Percentiles rank a stretch among this genome's conserved stretches.
Conservation (phyloP, 208 protist species). For the Leishmania lainsoni region DNA sequence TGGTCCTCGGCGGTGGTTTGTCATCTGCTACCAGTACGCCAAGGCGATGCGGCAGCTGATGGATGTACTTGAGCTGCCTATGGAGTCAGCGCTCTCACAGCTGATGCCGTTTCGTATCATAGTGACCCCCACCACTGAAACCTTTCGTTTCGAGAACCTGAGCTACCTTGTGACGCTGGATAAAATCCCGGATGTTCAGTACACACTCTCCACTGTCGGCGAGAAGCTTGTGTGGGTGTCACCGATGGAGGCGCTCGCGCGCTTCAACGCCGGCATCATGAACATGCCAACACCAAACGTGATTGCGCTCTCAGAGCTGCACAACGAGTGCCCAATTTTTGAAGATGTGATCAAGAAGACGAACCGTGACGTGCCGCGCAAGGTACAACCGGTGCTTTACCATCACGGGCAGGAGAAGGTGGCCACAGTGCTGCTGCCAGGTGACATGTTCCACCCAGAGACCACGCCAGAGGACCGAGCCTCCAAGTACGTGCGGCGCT, state of each 20-base stretch:
- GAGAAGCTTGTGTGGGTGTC: constrained; percentile 88
- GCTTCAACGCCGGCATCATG: constrained; percentile 90
- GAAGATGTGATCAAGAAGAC: constrained; percentile 67
- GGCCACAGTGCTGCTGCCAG: constrained; percentile 82
- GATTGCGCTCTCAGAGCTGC: constrained; percentile 79
- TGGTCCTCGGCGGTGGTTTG: constrained; percentile 76
- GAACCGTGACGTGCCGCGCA: constrained; percentile 40
- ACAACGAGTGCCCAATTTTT: constrained; percentile 85
- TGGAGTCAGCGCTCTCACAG: constrained; percentile 74
- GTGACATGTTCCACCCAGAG: constrained; percentile 66
- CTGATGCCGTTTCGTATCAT: constrained; percentile 77
- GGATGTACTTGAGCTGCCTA: constrained; percentile 86
- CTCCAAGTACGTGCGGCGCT: constrained; percentile 70
- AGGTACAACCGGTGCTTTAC: constrained; percentile 68
- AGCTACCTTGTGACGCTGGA: constrained; percentile 75
- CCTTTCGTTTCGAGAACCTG: constrained; percentile 85
- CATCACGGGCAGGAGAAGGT: constrained; percentile 73
- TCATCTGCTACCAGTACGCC: constrained; percentile 65
- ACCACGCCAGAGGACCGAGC: constrained; percentile 73
- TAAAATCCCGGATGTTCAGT: constrained; percentile 79
- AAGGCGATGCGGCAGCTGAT: constrained; percentile 75
- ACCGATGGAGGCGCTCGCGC: constrained; percentile 90
- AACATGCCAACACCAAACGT: constrained; percentile 90
- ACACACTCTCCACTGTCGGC: constrained; percentile 70
- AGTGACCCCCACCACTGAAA: constrained; percentile 78